These are phyloP conservation scores for Rhodotorula taiwanensis DNA, from an alignment of 768 basidiomycete genomes.

Conservation along the genomic window DNA sequence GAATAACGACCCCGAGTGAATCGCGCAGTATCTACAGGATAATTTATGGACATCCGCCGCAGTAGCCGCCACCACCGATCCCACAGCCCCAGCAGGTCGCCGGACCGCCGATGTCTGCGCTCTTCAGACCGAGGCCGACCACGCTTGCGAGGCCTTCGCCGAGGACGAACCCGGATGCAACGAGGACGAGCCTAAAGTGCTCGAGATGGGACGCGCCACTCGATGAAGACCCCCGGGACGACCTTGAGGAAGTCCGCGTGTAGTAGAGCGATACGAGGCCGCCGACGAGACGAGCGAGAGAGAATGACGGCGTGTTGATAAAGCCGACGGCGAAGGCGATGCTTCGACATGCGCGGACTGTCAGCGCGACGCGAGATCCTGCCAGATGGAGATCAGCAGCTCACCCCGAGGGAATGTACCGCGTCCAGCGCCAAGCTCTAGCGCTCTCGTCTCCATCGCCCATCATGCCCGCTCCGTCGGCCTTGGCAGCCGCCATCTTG, in stretches of 20 bases:
- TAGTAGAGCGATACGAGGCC: conserved; percentile 66
- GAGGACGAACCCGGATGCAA: conserved; percentile 91
- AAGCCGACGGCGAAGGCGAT: conserved; percentile 52
- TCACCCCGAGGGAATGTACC: conserved; percentile 43
- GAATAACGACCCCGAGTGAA: no score
- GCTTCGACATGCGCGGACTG: conserved; percentile 5
- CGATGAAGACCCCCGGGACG: conserved; percentile 39
- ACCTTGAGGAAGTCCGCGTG: conserved; percentile 51
- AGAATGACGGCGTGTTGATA: conserved; percentile 90
- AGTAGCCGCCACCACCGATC: conserved; percentile 33
- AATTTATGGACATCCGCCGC: conserved; percentile 19
- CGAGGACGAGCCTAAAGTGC: conserved; percentile 64
- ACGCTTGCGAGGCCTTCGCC: conserved; percentile 90
- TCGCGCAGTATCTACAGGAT: no score
- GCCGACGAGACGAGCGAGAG: conserved; percentile 80
- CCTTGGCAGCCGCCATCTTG: conserved; percentile 45
- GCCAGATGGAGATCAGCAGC: no score
- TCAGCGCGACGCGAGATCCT: no score
- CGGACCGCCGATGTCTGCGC: conserved; percentile 60
- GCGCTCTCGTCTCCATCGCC: background rate
- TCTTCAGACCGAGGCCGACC: conserved; percentile 64
- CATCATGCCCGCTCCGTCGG: background rate
- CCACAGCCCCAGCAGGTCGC: conserved; percentile 79
- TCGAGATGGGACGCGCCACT: conserved; percentile 22
- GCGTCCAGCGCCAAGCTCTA: conserved; percentile 4